Conservation (phyloP, 2,329 filamentous ascomycete genomes). For the Calonectria multiphialidica region DNA sequence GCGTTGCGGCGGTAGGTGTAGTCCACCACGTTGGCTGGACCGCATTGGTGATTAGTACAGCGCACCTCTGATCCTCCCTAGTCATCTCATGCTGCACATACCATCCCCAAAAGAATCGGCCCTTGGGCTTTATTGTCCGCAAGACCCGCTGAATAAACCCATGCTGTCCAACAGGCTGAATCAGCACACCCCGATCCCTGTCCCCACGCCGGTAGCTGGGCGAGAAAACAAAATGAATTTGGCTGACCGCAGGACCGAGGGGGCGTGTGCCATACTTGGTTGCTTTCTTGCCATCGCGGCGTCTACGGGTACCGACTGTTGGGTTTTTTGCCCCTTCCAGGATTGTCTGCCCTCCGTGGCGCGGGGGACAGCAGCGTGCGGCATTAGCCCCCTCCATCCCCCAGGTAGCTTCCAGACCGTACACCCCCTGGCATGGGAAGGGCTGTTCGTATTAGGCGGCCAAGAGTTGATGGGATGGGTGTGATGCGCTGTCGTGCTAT, state of each 20-base stretch:
- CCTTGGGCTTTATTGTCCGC: background rate
- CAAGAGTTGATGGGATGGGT: constrained; percentile 21
- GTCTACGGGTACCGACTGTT: background rate
- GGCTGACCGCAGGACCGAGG: constrained; percentile 10
- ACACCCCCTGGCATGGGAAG: background rate
- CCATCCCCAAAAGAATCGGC: background rate
- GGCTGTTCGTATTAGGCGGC: constrained; percentile 34
- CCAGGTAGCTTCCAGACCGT: background rate
- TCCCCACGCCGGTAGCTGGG: background rate
- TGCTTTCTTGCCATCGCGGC: background rate
- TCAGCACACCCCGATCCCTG: constrained; percentile 14
- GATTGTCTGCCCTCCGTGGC: constrained; percentile 9
- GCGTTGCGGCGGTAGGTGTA: background rate
- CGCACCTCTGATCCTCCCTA: background rate
- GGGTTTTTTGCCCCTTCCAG: background rate
- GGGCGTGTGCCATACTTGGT: background rate
- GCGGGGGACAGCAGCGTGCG: constrained; percentile 24
- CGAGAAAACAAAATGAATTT: background rate
- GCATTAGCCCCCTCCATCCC: constrained; percentile 15
- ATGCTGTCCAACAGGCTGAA: constrained; percentile 9
- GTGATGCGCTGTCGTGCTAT: constrained; percentile 41
- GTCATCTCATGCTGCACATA: background rate
- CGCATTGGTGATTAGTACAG: constrained; percentile 8
- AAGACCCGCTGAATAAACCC: constrained; percentile 28
- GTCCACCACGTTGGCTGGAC: constrained; percentile 12